These are phyloP conservation scores for Chiua virens DNA, from an alignment of 768 basidiomycete species.

Conservation along the genomic window DNA sequence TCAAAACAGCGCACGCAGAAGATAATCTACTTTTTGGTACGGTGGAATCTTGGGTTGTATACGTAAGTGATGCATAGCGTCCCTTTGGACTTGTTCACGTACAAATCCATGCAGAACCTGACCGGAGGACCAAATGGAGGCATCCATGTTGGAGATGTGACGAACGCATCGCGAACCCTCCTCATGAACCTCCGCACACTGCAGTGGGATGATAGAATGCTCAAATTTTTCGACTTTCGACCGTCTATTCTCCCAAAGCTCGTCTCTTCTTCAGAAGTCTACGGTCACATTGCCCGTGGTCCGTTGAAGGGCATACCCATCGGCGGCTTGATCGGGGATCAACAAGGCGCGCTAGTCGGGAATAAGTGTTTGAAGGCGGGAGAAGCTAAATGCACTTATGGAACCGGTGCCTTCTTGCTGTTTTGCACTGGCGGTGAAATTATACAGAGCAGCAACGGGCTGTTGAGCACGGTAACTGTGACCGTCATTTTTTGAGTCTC, in stretches of 20 bases:
- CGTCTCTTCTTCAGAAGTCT: conserved; percentile 90
- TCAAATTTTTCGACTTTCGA: conserved; percentile 85
- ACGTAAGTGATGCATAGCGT: conserved; percentile 51
- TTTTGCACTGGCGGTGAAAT: conserved; percentile 92
- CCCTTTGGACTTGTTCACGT: background rate
- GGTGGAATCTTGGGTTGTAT: conserved; percentile 95
- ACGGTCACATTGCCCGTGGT: conserved; percentile 73
- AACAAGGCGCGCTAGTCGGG: conserved; percentile 94
- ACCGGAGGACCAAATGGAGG: conserved; percentile 71
- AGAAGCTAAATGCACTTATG: conserved; percentile 98
- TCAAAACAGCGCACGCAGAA: conserved; percentile 72
- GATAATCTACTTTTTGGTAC: conserved; percentile 91
- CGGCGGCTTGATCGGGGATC: conserved; percentile 95
- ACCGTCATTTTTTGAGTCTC: background rate
- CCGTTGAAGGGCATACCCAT: conserved; percentile 76
- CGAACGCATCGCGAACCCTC: conserved; percentile 96
- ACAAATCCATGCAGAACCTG: conserved; percentile 55
- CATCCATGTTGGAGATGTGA: conserved; percentile 87
- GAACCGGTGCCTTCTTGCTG: conserved; percentile 93
- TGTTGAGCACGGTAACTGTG: conserved; percentile 76
- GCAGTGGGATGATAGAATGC: conserved; percentile 78
- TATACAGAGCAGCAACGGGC: conserved; percentile 80
- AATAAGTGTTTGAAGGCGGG: conserved; percentile 93
- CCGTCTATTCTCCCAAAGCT: conserved; percentile 79
- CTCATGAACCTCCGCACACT: conserved; percentile 82